phyloP scores from a whole-genome alignment of 257 asterid genomes.

The Plantago major region DNA sequence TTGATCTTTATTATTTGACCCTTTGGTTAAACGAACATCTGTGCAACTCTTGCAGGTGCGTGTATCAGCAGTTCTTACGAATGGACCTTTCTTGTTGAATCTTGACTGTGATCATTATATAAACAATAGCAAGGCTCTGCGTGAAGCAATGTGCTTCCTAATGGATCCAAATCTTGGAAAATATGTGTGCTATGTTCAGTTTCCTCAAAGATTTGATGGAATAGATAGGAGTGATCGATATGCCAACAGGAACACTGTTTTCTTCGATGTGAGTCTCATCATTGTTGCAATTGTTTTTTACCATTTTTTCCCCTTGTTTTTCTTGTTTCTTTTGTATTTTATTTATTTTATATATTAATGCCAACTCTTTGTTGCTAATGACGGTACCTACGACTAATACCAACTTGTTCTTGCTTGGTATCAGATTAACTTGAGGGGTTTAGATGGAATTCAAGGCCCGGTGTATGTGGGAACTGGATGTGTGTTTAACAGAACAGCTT shows the following conservation, averaged over 20 bases:
- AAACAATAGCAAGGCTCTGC: constrained; percentile 95
- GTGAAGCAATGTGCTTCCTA: constrained; percentile 94
- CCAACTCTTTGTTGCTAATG: constrained; percentile 6
- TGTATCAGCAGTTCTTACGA: constrained; percentile 95
- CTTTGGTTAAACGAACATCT: constrained; percentile 21
- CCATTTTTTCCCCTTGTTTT: background rate
- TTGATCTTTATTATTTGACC: constrained; percentile 1
- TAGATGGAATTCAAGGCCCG: constrained; percentile 97
- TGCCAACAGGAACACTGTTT: constrained; percentile 94
- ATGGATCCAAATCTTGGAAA: constrained; percentile 99
- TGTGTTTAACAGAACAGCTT: constrained; percentile 90
- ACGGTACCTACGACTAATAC: constrained; percentile 14
- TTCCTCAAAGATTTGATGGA: constrained; percentile 97
- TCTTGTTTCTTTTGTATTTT: background rate
- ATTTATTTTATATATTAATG: background rate
- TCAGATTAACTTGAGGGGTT: constrained; percentile 94
- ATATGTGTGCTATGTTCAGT: constrained; percentile 92
- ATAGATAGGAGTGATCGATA: constrained; percentile 90
- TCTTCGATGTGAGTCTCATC: constrained; percentile 98
- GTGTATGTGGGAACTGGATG: constrained; percentile 98
- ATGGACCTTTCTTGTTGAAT: constrained; percentile 96
- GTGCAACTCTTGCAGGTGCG: constrained; percentile 63
- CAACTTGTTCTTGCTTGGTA: constrained; percentile 16
- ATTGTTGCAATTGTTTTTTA: background rate
- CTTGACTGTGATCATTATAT: constrained; percentile 99